Conservation (phyloP, 2,329 filamentous ascomycete species). For the Neurospora sp. region DNA sequence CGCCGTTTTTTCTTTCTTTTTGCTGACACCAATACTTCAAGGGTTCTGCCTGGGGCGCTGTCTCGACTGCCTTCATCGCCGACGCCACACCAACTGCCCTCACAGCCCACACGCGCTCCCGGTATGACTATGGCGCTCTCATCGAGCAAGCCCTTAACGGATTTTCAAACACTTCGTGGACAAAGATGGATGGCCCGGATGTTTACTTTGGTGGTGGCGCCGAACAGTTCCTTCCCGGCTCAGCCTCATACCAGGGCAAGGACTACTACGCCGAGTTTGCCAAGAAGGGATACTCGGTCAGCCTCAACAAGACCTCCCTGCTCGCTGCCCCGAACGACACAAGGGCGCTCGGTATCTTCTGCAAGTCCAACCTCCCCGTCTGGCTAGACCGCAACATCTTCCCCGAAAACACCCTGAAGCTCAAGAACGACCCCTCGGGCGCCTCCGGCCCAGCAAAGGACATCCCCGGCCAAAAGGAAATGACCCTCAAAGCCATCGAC, state of each 20-base stretch:
- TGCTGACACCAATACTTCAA: conserved; percentile 12
- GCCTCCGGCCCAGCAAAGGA: conserved; percentile 55
- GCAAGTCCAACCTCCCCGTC: conserved; percentile 62
- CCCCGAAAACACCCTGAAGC: conserved; percentile 53
- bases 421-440: conserved; percentile 61
- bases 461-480: conserved; percentile 76
- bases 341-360: conserved; percentile 69
- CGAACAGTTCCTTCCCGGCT: conserved; percentile 64
- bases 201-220: conserved; percentile 77
- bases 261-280: conserved; percentile 73
- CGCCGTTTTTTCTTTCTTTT: no score
- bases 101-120: conserved; percentile 61
- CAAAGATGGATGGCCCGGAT: conserved; percentile 61
- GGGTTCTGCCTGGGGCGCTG: conserved; percentile 50
- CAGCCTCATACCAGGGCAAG: conserved; percentile 55
- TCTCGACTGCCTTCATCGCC: conserved; percentile 71
- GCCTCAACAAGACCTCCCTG: conserved; percentile 65
- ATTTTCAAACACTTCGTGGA: conserved; percentile 73
- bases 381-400: conserved; percentile 84
- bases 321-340: conserved; percentile 43
- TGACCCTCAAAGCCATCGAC: conserved; percentile 80
- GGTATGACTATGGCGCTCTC: conserved; percentile 58
- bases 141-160: conserved; percentile 70
- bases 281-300: conserved; percentile 61
- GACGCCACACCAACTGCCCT: conserved; percentile 76